Conservation (phyloP, 345 rosid species). For the Schrenkiella parvula region DNA sequence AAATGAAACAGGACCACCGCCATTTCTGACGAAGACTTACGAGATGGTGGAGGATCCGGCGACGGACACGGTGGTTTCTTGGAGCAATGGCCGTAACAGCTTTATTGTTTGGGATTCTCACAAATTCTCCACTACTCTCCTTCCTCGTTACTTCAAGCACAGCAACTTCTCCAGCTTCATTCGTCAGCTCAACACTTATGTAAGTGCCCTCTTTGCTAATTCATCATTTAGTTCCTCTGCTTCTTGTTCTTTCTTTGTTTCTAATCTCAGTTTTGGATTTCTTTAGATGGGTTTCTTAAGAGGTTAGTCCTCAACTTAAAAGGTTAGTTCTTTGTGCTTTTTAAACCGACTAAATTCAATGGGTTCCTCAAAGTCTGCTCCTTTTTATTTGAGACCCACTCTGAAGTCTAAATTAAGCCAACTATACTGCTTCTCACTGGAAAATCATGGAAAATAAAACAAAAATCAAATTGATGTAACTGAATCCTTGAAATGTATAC, state of each 20-base stretch:
- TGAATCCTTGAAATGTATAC: background rate
- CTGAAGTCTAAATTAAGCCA: background rate
- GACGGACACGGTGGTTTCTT: constrained; percentile 57
- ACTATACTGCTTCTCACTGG: background rate
- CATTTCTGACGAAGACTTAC: constrained; percentile 64
- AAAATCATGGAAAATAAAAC: background rate
- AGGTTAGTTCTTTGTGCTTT: constrained; percentile 31
- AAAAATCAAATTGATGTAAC: background rate
- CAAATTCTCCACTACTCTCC: constrained; percentile 43
- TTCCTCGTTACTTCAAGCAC: constrained; percentile 72
- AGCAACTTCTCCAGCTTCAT: constrained; percentile 69
- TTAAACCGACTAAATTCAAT: background rate
- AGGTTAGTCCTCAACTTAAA: constrained; percentile 16
- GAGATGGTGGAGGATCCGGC: constrained; percentile 70
- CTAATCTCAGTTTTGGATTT: constrained; percentile 21
- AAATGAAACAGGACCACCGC: constrained; percentile 71
- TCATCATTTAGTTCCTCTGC: background rate
- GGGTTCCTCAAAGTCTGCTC: background rate
- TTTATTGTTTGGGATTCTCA: constrained; percentile 68
- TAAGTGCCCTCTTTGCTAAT: constrained; percentile 24
- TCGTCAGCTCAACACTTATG: constrained; percentile 71
- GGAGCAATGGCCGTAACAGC: constrained; percentile 59
- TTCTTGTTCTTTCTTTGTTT: background rate
- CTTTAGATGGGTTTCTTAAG: constrained; percentile 28
- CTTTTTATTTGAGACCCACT: background rate